Conservation (phyloP, 306 rosid species). For the Carpinus fangiana region DNA sequence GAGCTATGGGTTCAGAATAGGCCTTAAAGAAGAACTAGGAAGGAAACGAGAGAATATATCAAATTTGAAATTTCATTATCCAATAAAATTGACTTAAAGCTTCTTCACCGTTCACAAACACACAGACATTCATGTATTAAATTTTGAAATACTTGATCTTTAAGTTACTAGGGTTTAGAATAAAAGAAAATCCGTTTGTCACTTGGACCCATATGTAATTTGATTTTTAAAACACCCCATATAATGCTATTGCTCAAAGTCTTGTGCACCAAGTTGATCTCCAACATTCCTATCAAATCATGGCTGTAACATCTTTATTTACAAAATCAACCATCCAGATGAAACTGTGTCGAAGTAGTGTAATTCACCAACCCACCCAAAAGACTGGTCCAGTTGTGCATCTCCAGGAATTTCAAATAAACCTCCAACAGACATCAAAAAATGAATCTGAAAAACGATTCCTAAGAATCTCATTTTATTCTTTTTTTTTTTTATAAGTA, state of each 20-base stretch:
- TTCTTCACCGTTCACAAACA: background rate
- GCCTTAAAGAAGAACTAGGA: background rate
- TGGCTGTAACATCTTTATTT: background rate
- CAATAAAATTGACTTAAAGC: background rate
- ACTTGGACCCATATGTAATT: background rate
- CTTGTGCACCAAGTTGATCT: background rate
- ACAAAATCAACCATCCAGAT: background rate
- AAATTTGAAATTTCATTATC: background rate
- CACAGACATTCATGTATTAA: background rate
- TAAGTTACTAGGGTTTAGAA: background rate
- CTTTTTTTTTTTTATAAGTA: no score
- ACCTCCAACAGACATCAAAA: background rate
- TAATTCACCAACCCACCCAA: background rate
- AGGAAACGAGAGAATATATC: background rate
- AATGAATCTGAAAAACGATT: background rate
- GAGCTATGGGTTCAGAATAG: background rate
- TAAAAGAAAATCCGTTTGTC: background rate
- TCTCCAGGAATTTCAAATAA: background rate
- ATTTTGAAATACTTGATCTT: background rate
- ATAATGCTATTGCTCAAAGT: background rate
- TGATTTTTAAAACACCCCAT: background rate
- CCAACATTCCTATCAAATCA: background rate
- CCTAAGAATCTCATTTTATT: background rate
- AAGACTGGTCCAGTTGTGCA: background rate
- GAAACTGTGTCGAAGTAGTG: background rate